Base-by-base conservation (phyloP, 768 basidiomycete genomes). In the Collybia sp. region DNA sequence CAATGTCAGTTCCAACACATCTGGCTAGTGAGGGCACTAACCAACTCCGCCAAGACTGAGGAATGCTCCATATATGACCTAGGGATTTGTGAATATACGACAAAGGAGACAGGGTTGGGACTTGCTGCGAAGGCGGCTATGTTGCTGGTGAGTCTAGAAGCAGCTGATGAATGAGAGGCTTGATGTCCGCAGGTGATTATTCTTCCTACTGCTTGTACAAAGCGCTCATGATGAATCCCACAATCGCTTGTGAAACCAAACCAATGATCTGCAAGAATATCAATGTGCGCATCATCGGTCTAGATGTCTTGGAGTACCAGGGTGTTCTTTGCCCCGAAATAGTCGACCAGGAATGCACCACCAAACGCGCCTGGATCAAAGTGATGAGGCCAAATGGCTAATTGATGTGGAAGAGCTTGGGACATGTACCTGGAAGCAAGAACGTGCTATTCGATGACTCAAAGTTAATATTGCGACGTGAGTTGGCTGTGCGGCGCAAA, bases 191-290 rank as follows among this genome's bases (percentile, higher is more conserved):
- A 13, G 12, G 36, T 15, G 8, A 25, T 13, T 15, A 18, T 19
- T 19, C 6, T 18, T 55, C 70, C 35, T 48, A 79, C 64, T 70
- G 66, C n/a, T 47, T 53, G 63, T 93, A 96, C 17, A 80, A 65
- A 0, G 89, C 93, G 48, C 87, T 88, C 84, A 97, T 89, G 62
- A 89, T 77, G 66, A 95, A 96, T 3, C 93, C 89, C 39, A 88
- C 67, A 46, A 87, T 38, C 2, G 85, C 81, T 59, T 90, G 88
- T n/a, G 63, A 53, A n/a, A 88, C 44, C n/a, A 90, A 73, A 40
- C 88, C 87, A 16, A 58, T 48, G 49, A 89, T 88, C 85, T 86
- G 51, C 17, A n/a, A 31, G 41, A 16, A n/a, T 32, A 12, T n/a
- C 31, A 20, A 30, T 17, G 31, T 48, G 25, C 16, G 32, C 39